phyloP scores from a whole-genome alignment of 2,329 filamentous ascomycete genomes.

The Stagonosporopsis tanaceti region DNA sequence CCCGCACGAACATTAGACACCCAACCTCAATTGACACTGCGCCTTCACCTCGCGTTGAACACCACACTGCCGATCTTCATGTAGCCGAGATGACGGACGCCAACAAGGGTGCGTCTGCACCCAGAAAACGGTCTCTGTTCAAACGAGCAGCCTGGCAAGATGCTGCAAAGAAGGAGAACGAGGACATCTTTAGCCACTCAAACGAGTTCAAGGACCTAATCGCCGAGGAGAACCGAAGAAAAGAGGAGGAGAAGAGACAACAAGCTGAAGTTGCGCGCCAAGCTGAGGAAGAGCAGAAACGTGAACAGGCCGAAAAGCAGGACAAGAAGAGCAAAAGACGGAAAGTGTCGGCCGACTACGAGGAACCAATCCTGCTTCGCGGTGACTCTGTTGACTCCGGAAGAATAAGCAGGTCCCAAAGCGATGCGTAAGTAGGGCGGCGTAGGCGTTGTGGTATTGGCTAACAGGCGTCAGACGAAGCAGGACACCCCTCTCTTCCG shows the following conservation, averaged over 20 bases:
- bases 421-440: slow-evolving; percentile 30
- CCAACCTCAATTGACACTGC: neutral
- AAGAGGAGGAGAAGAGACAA: slow-evolving; percentile 37
- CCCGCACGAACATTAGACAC: slow-evolving; percentile 3
- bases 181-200: slow-evolving; percentile 55
- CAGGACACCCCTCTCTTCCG: slow-evolving; percentile 35
- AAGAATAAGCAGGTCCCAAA: slow-evolving; percentile 14
- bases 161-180: slow-evolving; percentile 46
- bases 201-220: slow-evolving; percentile 50
- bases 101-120: slow-evolving; percentile 29
- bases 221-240: slow-evolving; percentile 47
- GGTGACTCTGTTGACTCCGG: slow-evolving; percentile 23
- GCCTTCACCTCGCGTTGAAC: slow-evolving; percentile 3
- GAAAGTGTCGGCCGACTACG: slow-evolving; percentile 32
- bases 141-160: slow-evolving; percentile 62
- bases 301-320: slow-evolving; percentile 31
- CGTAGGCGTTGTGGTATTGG: neutral
- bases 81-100: slow-evolving; percentile 37
- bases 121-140: slow-evolving; percentile 61
- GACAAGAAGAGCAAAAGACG: slow-evolving; percentile 23
- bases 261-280: slow-evolving; percentile 33
- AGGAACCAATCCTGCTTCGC: slow-evolving; percentile 15
- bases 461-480: slow-evolving; percentile 32
- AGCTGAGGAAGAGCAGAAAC: slow-evolving; percentile 38
- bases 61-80: slow-evolving; percentile 16